Conservation (phyloP, 768 basidiomycete species). For the Suillus cothurnatus region DNA sequence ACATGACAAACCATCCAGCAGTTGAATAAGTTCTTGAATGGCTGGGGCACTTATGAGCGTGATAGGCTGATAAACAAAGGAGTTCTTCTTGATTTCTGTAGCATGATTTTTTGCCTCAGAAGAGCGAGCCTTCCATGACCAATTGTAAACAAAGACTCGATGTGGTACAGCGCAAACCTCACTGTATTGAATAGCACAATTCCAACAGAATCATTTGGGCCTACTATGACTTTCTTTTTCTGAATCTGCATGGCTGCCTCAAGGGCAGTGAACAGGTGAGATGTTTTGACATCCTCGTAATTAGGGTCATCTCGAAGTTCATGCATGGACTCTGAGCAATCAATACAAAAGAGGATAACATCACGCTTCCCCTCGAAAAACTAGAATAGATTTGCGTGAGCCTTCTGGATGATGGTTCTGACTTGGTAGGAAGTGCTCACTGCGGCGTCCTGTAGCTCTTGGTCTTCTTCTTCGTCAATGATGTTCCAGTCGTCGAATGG, state of each 20-base stretch:
- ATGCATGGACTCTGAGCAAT: slow-evolving; percentile 92
- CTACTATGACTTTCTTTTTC: slow-evolving; percentile 86
- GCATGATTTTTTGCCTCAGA: slow-evolving; percentile 39
- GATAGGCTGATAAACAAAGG: slow-evolving; percentile 76
- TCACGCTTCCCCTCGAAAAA: slow-evolving; percentile 76
- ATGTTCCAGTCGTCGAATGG: slow-evolving; percentile 81
- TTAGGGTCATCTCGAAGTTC: slow-evolving; percentile 62
- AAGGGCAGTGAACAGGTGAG: slow-evolving; percentile 77
- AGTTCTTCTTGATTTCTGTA: slow-evolving; percentile 68
- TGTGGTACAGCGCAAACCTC: slow-evolving; percentile 29
- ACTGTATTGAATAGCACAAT: slow-evolving; percentile 94
- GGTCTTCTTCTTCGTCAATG: slow-evolving; percentile 79
- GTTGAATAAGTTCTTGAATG: slow-evolving; percentile 75
- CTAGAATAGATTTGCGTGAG: slow-evolving; percentile 33
- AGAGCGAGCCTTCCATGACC: slow-evolving; percentile 22
- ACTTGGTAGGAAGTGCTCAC: slow-evolving; percentile 37
- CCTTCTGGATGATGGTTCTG: background rate
- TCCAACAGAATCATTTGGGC: slow-evolving; percentile 89
- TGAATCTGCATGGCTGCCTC: slow-evolving; percentile 85
- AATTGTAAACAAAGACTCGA: background rate
- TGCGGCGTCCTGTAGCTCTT: slow-evolving; percentile 73
- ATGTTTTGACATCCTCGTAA: slow-evolving; percentile 68
- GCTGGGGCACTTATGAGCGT: slow-evolving; percentile 76
- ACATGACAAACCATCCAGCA: slow-evolving; percentile 67
- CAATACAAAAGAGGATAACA: slow-evolving; percentile 93